A percentile compares a stretch with the other conserved stretches of the same genome.
Conservation (phyloP, 345 rosid species). For the Raphanus raphanistrum region DNA sequence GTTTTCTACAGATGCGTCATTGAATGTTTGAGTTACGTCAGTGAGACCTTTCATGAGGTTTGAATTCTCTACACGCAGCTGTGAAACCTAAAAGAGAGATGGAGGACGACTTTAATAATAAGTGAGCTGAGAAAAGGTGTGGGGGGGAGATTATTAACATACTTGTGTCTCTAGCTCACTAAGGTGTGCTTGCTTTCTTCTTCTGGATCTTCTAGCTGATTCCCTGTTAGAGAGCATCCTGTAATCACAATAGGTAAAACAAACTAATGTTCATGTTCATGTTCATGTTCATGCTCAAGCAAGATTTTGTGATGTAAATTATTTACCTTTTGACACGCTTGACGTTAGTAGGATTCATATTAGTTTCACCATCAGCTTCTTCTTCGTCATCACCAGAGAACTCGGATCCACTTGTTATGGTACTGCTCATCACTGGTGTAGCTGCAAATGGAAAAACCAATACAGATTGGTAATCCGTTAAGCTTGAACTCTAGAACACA, state of each 20-base stretch:
- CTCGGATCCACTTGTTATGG: conserved; percentile 77
- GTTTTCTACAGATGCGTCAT: conserved; percentile 77
- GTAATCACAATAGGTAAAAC: conserved; percentile 22
- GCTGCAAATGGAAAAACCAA: conserved; percentile 38
- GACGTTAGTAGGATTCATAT: conserved; percentile 62
- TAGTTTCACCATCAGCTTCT: conserved; percentile 74
- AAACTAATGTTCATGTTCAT: conserved; percentile 14
- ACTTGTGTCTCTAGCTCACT: conserved; percentile 95
- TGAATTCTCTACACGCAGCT: conserved; percentile 77
- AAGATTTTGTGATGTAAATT: neutral
- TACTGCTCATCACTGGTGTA: conserved; percentile 44
- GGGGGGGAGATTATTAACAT: neutral
- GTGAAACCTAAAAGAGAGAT: conserved; percentile 58
- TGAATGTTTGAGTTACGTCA: conserved; percentile 72
- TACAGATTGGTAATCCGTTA: conserved; percentile 28
- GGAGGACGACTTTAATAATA: neutral
- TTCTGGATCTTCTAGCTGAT: conserved; percentile 94
- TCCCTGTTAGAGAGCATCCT: conserved; percentile 98
- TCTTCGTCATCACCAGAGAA: conserved; percentile 86
- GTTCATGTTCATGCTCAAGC: neutral
- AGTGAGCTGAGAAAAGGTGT: neutral
- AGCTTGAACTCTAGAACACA: no score
- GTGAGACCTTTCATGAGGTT: conserved; percentile 63
- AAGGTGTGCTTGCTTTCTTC: conserved; percentile 91
- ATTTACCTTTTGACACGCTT: conserved; percentile 83